phyloP scores from a whole-genome alignment of 2,329 filamentous ascomycete species.

The Fusarium pseudonygamai region DNA sequence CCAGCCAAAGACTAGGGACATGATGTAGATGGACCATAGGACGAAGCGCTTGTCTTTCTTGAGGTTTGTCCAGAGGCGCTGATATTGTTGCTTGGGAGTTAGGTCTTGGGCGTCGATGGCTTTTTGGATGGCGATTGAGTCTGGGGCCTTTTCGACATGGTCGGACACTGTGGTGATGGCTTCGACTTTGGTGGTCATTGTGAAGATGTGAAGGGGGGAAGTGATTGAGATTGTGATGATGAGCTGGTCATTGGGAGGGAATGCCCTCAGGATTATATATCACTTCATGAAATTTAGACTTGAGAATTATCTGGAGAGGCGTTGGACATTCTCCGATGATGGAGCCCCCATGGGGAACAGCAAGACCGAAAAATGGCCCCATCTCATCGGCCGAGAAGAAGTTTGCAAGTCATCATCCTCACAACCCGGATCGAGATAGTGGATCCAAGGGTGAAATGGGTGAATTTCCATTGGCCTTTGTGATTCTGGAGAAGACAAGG shows the following conservation, averaged over 20 bases:
- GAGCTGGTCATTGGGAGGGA: accelerated
- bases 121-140: conserved; percentile 2
- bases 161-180: neutral
- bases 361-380: neutral
- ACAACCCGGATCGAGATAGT: neutral
- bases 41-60: conserved; percentile 44
- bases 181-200: conserved; percentile 5
- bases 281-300: neutral
- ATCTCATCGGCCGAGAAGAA: neutral
- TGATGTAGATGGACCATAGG: conserved; percentile 43
- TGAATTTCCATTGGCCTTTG: conserved; percentile 10
- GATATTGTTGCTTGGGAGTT: conserved; percentile 41
- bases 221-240: neutral
- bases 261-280: neutral
- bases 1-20: conserved; percentile 49
- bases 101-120: conserved; percentile 31
- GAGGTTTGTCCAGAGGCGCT: conserved; percentile 42
- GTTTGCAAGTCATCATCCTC: neutral
- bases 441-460: neutral
- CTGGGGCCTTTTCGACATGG: conserved; percentile 5
- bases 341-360: conserved; percentile 7
- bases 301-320: neutral
- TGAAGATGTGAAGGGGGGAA: neutral
- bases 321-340: neutral
- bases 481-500: accelerated